phyloP scores from a whole-genome alignment of 768 basidiomycete genomes.

The Dentipellis sp. region DNA sequence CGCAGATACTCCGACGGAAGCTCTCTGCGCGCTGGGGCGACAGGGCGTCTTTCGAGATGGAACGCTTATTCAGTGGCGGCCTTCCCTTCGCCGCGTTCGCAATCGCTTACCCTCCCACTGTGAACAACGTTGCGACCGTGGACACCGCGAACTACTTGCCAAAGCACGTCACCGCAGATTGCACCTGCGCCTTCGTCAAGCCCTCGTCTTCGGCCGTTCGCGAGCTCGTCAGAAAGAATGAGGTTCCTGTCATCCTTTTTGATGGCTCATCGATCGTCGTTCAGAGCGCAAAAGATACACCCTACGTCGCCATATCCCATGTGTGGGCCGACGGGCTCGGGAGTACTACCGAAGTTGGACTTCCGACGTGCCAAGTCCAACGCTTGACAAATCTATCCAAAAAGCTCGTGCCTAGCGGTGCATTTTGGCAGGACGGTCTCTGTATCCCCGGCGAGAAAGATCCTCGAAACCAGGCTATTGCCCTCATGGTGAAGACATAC shows the following conservation, averaged over 20 bases:
- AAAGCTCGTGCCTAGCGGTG: constrained; percentile 1
- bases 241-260: not conserved
- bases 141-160: too few relatives aligned
- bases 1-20: too few relatives aligned
- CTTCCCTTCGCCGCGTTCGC: too few relatives aligned
- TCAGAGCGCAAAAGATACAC: not conserved
- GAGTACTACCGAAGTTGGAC: constrained; percentile 6
- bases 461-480: constrained; percentile 5
- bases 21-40: too few relatives aligned
- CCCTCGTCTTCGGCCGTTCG: not conserved
- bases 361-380: constrained; percentile 5
- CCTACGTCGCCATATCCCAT: constrained; percentile 8
- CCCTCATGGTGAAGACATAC: constrained; percentile 9
- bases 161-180: not conserved
- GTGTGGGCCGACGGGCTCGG: constrained; percentile 13
- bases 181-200: not conserved
- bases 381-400: not conserved
- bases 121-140: too few relatives aligned
- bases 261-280: not conserved
- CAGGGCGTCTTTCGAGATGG: too few relatives aligned
- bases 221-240: not conserved
- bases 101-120: too few relatives aligned
- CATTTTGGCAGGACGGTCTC: constrained; percentile 10
- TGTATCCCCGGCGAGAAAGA: constrained; percentile 1
- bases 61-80: too few relatives aligned